Percentiles rank a stretch among this genome's conserved stretches.
phyloP scores from a whole-genome alignment of 169 alveolate genomes.

The Theileria annulata region DNA sequence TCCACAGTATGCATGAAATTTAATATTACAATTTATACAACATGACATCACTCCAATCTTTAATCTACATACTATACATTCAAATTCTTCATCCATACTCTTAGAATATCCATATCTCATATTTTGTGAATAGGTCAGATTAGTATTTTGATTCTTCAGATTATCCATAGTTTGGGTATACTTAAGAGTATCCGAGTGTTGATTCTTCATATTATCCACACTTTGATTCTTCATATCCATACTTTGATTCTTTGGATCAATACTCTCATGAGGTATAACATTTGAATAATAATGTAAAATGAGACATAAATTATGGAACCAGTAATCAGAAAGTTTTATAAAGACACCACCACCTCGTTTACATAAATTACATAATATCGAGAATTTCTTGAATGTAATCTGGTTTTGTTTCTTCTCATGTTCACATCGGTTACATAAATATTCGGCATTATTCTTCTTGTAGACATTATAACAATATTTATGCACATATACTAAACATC shows the following conservation, averaged over 20 bases:
- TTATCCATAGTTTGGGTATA: no score
- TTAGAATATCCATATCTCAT: conserved; percentile 12
- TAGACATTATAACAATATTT: conserved; percentile 73
- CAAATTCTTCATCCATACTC: conserved; percentile 28
- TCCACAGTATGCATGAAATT: conserved; percentile 77
- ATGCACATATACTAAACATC: conserved; percentile 70
- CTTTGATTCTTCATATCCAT: conserved; percentile 25
- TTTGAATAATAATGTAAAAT: not conserved
- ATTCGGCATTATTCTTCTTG: conserved; percentile 50
- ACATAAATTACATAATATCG: conserved; percentile 67
- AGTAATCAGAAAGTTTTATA: conserved; percentile 22
- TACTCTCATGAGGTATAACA: no score
- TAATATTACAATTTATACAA: conserved; percentile 53
- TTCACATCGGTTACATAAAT: conserved; percentile 76
- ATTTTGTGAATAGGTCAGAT: no score
- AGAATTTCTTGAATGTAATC: conserved; percentile 63
- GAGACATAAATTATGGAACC: conserved; percentile 64
- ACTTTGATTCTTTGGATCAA: conserved; percentile 21
- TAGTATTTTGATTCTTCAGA: no score
- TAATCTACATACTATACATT: conserved; percentile 54
- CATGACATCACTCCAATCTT: conserved; percentile 36
- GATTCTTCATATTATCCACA: not conserved
- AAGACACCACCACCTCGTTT: conserved; percentile 76
- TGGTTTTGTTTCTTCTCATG: conserved; percentile 66
- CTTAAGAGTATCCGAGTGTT: no score